Evolutionary conservation across 73 alveolate genomes (phyloP), one percentile per base, ranked within the genome.

Genomic region (Uronychia binucleata): DNA sequence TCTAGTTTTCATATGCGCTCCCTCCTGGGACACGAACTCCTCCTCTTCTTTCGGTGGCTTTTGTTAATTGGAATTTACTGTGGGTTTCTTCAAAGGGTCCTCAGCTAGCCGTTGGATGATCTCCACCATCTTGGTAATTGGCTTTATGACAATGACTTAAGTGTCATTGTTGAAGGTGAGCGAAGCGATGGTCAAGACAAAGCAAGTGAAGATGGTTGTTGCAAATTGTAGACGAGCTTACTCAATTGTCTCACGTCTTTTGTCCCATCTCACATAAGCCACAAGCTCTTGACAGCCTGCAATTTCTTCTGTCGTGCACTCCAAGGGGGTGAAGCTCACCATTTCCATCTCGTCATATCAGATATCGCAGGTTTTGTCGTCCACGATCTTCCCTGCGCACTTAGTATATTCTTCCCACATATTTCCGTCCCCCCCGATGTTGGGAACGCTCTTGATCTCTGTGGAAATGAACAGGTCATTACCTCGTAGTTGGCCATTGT

Each of bases 41-140:
- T 93, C 94, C 30, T 93, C 96, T 33, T 83, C 77, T n/a, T 90
- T 74, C 31, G 88, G 79, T 5, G 78, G 59, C 31, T 57, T 28
- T 77, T 60, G 81, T 28, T 58, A 33, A 30, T 74, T 76, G 8
- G 59, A 35, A 1, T 14, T 31, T 74, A n/a, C 77, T 46, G 5
- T 80, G 13, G 92, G 88, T 46, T 80, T 91, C 75, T 86, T 90
- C 76, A 94, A 74, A 29, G 95, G 95, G 79, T 94, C 95, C 11
- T 90, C 95, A 25, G 97, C 97, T 5, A 92, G 83, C 29, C 83
- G 34, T 79, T 90, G 60, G 74, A 94, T 91, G 25, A 84, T 94
- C 28, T 78, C 88, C 28, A 93, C 92, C 96, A 93, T 93, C 29
- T 86, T 90, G 26, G 93, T 92, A 28, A 94, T 94, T 32, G 98